Percentiles rank a stretch among this genome's conserved stretches.
Evolutionary conservation across 148 eudicot species (phyloP).

Genomic region (Spergularia marina): DNA sequence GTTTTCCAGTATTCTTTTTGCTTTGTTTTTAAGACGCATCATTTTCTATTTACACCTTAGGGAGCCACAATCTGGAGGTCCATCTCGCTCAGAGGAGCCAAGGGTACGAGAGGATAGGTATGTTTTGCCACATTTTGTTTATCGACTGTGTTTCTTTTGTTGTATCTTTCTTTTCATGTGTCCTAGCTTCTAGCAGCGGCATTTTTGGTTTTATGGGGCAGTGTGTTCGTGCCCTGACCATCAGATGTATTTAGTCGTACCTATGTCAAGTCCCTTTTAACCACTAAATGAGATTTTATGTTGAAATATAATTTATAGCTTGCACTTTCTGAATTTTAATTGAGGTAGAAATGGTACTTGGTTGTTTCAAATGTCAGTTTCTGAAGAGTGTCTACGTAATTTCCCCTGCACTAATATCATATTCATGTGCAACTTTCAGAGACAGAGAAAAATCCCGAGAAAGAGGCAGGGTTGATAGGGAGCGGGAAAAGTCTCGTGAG

Average conservation of each 20-base stretch:
- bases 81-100: slow-evolving; percentile 88
- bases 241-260: too few species aligned
- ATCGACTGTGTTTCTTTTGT: too few species aligned
- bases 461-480: slow-evolving; percentile 68
- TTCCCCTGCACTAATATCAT: background rate
- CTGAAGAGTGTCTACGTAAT: background rate
- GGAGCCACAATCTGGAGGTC: slow-evolving; percentile 65
- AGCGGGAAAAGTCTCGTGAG: slow-evolving; percentile 78
- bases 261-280: too few species aligned
- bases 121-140: background rate
- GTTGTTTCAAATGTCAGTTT: background rate
- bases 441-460: slow-evolving; percentile 97
- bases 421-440: slow-evolving; percentile 32
- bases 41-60: slow-evolving; percentile 31
- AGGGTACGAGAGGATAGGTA: slow-evolving; percentile 71
- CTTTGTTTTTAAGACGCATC: slow-evolving; percentile 4
- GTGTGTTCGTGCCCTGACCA: too few species aligned
- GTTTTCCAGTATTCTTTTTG: background rate
- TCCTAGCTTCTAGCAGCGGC: too few species aligned
- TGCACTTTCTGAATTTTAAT: too few species aligned
- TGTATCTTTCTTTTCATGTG: too few species aligned
- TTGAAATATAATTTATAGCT: too few species aligned
- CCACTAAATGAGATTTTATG: too few species aligned
- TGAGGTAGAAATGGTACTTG: background rate
- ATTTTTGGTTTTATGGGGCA: too few species aligned